Evolutionary conservation across 768 basidiomycete species (phyloP), one percentile per base, ranked within the genome.

Genomic region (Boletus speciosus): DNA sequence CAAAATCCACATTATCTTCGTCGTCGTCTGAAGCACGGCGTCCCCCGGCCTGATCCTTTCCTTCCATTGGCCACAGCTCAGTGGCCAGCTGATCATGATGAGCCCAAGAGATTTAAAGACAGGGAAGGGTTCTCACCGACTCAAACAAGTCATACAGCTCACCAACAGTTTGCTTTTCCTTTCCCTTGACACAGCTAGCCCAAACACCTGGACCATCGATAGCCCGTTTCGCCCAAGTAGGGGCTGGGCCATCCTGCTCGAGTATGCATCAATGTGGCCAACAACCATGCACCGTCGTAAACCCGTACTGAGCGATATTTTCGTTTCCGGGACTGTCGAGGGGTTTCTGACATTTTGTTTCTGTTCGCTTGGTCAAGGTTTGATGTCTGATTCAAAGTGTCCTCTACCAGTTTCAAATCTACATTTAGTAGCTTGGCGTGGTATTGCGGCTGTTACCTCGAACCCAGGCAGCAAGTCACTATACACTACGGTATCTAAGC

Each of bases 111-210:
- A 25, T 52, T 36, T 16, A 47, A 43, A 14, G n/a, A 53, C 19
- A 39, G 25, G 39, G 10, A 16, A 39, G n/a, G 47, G 15, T 34
- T 70, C 83, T 61, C 58, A 91, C 91, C 48, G 79, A 79, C 55
- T 91, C 87, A 51, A 93, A 90, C 10, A 93, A 62, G 62, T 91
- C 88, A 57, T 85, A 86, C 35, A 90, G 68, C 65, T 93, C 91
- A 36, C 85, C 83, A 5, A 90, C 80, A 0, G 87, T 79, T 62
- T 85, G 85, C 58, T 81, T 86, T 67, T 93, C 92, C 60, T 86
- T 93, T 19, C 91, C 91, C 67, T 86, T 90, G 31, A 90, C 80
- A 76, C 89, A 93, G 62, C 85, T 90, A 10, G 83, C 87, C 90
- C 91, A 93, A 19, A 93, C 73, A 16, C 91, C 90, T 19, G 91